A percentile compares a stretch with the other conserved stretches of the same genome.
Conservation (phyloP, 345 rosid species). For the Raphanus raphanistrum region DNA sequence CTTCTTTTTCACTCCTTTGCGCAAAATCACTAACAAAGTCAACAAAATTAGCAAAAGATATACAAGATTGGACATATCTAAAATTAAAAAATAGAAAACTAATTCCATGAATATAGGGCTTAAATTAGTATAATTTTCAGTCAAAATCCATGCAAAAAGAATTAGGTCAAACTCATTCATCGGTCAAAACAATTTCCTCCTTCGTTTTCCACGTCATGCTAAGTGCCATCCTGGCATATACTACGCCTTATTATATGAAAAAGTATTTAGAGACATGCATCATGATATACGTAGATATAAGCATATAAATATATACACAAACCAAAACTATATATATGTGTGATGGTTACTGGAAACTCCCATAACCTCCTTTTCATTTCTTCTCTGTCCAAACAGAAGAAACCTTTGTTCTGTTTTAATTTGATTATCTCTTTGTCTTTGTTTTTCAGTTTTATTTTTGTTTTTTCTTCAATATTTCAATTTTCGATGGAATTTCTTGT, state of each 20-base stretch:
- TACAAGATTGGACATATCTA: conserved; percentile 3
- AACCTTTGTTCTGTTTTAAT: conserved; percentile 20
- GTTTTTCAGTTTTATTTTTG: conserved; percentile 15
- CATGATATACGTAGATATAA: not conserved
- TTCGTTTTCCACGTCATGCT: not conserved
- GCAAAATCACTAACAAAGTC: conserved; percentile 9
- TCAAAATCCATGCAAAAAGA: conserved; percentile 27
- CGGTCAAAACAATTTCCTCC: conserved; percentile 9
- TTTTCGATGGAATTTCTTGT: conserved; percentile 31
- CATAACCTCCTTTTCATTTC: conserved; percentile 31
- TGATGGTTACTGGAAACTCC: conserved; percentile 41
- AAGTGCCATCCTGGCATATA: conserved; percentile 27
- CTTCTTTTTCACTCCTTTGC: conserved; percentile 7
- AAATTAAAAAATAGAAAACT: conserved; percentile 12
- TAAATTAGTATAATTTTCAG: conserved; percentile 23
- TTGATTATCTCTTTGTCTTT: conserved; percentile 6
- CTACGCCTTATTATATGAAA: not conserved
- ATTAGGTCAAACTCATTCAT: conserved; percentile 34
- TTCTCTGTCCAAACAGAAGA: conserved; percentile 38
- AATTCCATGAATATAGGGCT: conserved; percentile 38
- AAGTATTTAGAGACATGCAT: not conserved
- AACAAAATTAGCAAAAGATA: conserved; percentile 2
- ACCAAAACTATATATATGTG: conserved; percentile 24
- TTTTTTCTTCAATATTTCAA: conserved; percentile 12
- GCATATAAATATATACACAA: conserved; percentile 2